phyloP scores from a whole-genome alignment of 2,329 filamentous ascomycete species.

The Cylindrodendrum hubeiense region DNA sequence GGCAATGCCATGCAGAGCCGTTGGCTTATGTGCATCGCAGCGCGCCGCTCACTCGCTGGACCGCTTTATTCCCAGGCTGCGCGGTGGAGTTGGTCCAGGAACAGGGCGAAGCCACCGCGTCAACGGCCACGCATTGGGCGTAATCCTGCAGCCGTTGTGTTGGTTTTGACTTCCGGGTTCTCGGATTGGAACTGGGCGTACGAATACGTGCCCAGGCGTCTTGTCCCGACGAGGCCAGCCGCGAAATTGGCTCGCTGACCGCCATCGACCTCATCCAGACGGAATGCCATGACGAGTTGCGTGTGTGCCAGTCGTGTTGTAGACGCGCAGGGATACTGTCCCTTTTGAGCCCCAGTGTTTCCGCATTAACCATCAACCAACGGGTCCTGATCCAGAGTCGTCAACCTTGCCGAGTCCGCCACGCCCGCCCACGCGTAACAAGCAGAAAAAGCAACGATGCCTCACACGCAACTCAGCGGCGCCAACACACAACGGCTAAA shows the following conservation, averaged over 20 bases:
- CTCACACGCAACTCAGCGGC: not conserved
- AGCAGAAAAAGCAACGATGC: constrained; percentile 26
- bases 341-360: constrained; percentile 13
- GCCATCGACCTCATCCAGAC: constrained; percentile 6
- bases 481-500: constrained; percentile 7
- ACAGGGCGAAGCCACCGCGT: constrained; percentile 4
- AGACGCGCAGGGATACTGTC: constrained; percentile 19
- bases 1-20: constrained; percentile 3
- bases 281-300: not conserved
- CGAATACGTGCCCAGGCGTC: not conserved
- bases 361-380: constrained; percentile 6
- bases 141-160: too few species aligned
- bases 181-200: not conserved
- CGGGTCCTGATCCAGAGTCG: constrained; percentile 1
- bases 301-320: constrained; percentile 22
- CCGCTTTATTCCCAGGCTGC: not conserved
- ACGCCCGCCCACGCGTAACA: constrained; percentile 6
- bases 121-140: not conserved
- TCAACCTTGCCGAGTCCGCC: constrained; percentile 11
- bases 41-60: not conserved
- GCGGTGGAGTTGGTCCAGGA: constrained; percentile 21
- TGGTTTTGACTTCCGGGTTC: not conserved
- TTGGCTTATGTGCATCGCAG: constrained; percentile 21
- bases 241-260: constrained; percentile 7
- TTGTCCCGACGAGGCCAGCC: not conserved